These are phyloP conservation scores for Schizophyllum commune DNA, from an alignment of 1,284 basidiomycete genomes.

Conservation along the genomic window DNA sequence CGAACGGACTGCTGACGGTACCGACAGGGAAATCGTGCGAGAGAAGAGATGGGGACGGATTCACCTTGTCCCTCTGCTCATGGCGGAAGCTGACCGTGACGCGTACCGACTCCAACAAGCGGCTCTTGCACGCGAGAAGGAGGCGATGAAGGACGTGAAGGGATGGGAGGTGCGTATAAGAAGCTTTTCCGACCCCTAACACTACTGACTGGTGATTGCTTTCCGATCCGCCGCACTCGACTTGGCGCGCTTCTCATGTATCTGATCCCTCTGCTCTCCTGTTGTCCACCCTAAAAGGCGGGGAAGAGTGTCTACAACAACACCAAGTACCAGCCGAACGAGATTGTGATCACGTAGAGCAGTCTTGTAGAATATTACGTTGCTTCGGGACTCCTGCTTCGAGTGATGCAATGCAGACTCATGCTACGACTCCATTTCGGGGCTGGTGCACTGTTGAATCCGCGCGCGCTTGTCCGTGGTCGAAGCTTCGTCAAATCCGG, in stretches of 20 bases:
- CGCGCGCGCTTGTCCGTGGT: background rate
- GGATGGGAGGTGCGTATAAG: constrained; percentile 78
- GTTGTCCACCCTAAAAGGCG: constrained; percentile 30
- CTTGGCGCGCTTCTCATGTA: constrained; percentile 3
- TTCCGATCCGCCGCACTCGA: constrained; percentile 11
- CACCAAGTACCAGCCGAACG: constrained; percentile 66
- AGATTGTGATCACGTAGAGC: constrained; percentile 48
- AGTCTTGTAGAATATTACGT: constrained; percentile 12
- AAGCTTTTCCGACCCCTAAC: constrained; percentile 28
- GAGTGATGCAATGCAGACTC: background rate
- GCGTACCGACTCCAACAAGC: constrained; percentile 79
- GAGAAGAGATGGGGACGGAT: constrained; percentile 97
- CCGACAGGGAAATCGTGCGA: constrained; percentile 79
- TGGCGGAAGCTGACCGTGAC: constrained; percentile 93
- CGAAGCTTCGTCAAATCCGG: background rate
- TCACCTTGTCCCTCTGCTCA: constrained; percentile 85
- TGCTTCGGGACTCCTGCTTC: constrained; percentile 12
- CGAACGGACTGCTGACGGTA: constrained; percentile 8
- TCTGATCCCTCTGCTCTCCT: constrained; percentile 17
- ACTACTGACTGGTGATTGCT: constrained; percentile 22
- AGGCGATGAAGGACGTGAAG: constrained; percentile 93
- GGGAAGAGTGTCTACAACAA: constrained; percentile 87
- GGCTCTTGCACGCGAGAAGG: constrained; percentile 74
- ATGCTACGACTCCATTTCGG: background rate
- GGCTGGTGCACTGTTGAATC: background rate